phyloP scores from a whole-genome alignment of 208 protist genomes.

The Acanthamoeba quina region DNA sequence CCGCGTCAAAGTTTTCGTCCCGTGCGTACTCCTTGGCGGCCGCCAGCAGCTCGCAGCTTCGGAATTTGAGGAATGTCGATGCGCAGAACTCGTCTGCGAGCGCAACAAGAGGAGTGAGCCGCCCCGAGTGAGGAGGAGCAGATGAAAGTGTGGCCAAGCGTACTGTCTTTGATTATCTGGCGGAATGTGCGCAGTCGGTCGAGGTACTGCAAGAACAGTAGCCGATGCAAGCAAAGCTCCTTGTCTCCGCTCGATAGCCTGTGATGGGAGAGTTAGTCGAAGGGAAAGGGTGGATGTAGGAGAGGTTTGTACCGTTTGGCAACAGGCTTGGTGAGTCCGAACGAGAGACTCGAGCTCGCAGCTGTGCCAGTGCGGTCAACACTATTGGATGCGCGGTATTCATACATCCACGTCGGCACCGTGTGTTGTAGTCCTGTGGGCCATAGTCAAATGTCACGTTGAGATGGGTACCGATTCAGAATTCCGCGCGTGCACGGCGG shows the following conservation, averaged over 20 bases:
- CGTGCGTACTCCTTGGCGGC: constrained; percentile 28
- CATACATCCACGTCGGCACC: constrained; percentile 47
- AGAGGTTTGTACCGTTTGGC: background rate
- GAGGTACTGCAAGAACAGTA: constrained; percentile 63
- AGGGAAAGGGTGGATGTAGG: background rate
- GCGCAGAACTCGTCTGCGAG: constrained; percentile 12
- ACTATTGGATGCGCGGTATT: background rate
- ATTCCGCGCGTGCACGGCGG: background rate
- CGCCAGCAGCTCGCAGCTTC: constrained; percentile 33
- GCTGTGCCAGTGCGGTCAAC: background rate
- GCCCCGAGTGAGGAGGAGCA: background rate
- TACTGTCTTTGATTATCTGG: constrained; percentile 44
- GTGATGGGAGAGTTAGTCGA: background rate
- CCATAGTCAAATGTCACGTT: too few species aligned
- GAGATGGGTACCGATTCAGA: too few species aligned
- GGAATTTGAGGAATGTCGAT: constrained; percentile 26
- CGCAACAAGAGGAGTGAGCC: background rate
- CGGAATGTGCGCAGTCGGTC: constrained; percentile 36
- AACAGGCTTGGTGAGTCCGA: background rate
- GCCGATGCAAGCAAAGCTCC: constrained; percentile 72
- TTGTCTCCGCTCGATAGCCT: constrained; percentile 36
- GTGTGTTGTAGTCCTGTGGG: constrained; percentile 5
- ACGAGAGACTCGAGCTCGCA: background rate
- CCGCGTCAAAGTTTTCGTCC: constrained; percentile 55
- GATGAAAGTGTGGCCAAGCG: background rate